Conservation (phyloP, 1,284 basidiomycete species). For the Leccinum fallax region DNA sequence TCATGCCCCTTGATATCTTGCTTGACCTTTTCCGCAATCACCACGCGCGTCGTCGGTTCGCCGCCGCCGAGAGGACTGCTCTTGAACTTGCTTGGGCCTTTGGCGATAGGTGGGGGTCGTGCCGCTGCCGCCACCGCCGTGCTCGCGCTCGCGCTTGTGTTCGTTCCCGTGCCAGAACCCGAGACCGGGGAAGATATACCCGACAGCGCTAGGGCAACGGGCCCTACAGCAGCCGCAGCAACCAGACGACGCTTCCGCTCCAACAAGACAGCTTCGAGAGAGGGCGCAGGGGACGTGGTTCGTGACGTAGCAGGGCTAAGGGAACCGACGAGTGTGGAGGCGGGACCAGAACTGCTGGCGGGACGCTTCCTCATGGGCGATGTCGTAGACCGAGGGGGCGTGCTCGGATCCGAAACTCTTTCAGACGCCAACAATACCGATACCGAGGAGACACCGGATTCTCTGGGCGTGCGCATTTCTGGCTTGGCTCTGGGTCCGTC, state of each 20-base stretch:
- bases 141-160: conserved; percentile 8
- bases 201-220: background rate
- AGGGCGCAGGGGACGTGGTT: conserved; percentile 48
- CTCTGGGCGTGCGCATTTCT: background rate
- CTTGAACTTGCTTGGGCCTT: conserved; percentile 66
- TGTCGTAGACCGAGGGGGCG: background rate
- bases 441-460: background rate
- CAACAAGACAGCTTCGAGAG: conserved; percentile 63
- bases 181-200: conserved; percentile 11
- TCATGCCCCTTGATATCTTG: conserved; percentile 28
- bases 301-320: conserved; percentile 20
- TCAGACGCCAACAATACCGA: too few species aligned
- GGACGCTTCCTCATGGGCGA: conserved; percentile 19
- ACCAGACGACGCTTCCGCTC: conserved; percentile 54
- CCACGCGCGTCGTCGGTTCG: conserved; percentile 38
- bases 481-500: conserved; percentile 6
- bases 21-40: conserved; percentile 46
- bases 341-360: conserved; percentile 16
- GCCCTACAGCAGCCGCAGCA: conserved; percentile 18
- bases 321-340: conserved; percentile 8
- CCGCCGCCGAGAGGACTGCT: conserved; percentile 60
- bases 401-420: background rate
- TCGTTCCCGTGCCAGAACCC: background rate
- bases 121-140: background rate
- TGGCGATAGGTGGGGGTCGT: conserved; percentile 26